phyloP scores from a whole-genome alignment of 257 asterid genomes.

The Solanum chiquidenum region DNA sequence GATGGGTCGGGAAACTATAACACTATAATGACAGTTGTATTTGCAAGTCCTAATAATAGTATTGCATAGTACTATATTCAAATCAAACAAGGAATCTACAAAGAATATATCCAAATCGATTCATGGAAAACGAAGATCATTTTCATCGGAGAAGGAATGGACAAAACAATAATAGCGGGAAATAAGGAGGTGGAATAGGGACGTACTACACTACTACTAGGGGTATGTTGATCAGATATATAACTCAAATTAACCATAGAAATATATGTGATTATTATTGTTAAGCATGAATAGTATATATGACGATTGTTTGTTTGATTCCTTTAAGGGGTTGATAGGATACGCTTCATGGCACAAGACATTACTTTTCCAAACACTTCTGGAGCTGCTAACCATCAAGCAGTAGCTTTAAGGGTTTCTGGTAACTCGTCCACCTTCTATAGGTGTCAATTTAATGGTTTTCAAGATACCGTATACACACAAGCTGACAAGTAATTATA shows the following conservation, averaged over 20 bases:
- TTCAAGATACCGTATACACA: neutral
- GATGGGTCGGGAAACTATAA: no score
- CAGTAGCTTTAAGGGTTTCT: neutral
- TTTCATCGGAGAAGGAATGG: neutral
- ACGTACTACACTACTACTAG: neutral
- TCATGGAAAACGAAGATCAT: neutral
- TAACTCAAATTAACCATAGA: no score
- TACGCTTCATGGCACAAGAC: neutral
- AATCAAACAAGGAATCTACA: neutral
- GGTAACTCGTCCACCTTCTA: neutral
- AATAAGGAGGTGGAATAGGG: neutral
- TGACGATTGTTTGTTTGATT: no score
- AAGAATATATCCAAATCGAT: neutral
- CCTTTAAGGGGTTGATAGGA: no score
- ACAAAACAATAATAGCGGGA: neutral
- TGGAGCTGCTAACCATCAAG: neutral
- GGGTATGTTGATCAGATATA: neutral
- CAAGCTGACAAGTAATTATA: neutral
- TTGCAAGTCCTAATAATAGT: no score
- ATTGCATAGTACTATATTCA: neutral
- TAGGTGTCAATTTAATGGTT: neutral
- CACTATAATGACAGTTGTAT: no score
- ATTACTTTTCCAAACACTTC: neutral
- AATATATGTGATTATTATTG: neutral
- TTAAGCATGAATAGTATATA: neutral